A percentile compares a stretch with the other conserved stretches of the same genome.
phyloP scores from a whole-genome alignment of 495 filamentous ascomycete genomes.

The Daldinia vernicosa region DNA sequence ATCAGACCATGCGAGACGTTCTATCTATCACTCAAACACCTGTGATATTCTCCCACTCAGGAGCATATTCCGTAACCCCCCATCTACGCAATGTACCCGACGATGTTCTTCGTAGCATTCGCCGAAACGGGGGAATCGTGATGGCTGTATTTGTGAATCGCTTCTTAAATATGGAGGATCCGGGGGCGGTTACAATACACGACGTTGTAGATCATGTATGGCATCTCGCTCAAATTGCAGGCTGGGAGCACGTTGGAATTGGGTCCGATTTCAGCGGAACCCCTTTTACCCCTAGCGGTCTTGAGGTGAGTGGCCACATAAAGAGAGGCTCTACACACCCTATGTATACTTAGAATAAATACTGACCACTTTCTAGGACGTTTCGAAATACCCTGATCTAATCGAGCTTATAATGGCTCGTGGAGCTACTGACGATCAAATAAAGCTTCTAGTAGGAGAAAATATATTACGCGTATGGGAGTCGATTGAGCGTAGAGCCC shows the following conservation, averaged over 20 bases:
- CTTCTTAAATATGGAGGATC: background rate
- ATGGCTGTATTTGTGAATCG: background rate
- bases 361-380: background rate
- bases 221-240: slow-evolving; percentile 55
- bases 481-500: background rate
- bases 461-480: background rate
- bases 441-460: background rate
- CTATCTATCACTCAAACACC: slow-evolving; percentile 56
- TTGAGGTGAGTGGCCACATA: slow-evolving; percentile 48
- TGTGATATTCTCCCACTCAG: slow-evolving; percentile 61
- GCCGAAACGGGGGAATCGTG: background rate
- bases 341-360: background rate
- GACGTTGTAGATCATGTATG: background rate
- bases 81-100: slow-evolving; percentile 63
- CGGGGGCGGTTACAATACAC: background rate
- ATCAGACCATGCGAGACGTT: slow-evolving; percentile 64
- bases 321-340: background rate
- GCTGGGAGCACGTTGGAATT: slow-evolving; percentile 68
- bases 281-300: slow-evolving; percentile 53
- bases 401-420: background rate
- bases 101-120: background rate
- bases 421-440: background rate
- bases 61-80: slow-evolving; percentile 60
- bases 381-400: background rate
- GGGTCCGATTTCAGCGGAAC: slow-evolving; percentile 74